phyloP scores from a whole-genome alignment of 805 yeast species.

The Spathaspora arborariae region DNA sequence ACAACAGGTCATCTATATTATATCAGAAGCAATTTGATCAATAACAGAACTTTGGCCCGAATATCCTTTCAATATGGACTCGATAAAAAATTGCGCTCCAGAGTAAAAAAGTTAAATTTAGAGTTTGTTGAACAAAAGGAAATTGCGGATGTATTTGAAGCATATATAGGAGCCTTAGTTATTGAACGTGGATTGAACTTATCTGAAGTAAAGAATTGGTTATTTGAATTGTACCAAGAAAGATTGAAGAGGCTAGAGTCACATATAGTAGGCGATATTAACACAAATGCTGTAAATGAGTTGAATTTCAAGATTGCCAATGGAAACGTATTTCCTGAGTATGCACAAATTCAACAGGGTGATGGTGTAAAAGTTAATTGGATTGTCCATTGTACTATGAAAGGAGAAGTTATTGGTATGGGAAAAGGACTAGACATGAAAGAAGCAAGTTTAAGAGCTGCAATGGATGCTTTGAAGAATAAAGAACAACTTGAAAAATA shows the following conservation, averaged over 20 bases:
- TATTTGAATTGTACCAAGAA: conserved; percentile 48
- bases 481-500: conserved; percentile 60
- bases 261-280: conserved; percentile 36
- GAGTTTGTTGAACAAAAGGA: conserved; percentile 60
- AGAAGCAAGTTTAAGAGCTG: conserved; percentile 83
- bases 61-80: conserved; percentile 71
- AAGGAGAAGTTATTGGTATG: conserved; percentile 60
- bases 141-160: conserved; percentile 89
- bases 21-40: conserved; percentile 65
- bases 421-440: conserved; percentile 70
- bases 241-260: conserved; percentile 29
- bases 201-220: conserved; percentile 53
- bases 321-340: conserved; percentile 60
- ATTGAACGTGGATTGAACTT: conserved; percentile 52
- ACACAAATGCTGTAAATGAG: conserved; percentile 72
- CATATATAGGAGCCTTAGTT: conserved; percentile 83
- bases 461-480: conserved; percentile 69
- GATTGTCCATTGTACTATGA: conserved; percentile 63
- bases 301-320: conserved; percentile 78
- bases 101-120: conserved; percentile 43
- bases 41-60: conserved; percentile 65
- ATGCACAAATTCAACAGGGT: conserved; percentile 45
- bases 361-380: conserved; percentile 49
- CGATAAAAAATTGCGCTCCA: conserved; percentile 50
- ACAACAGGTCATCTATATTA: conserved; percentile 79